Percentiles rank a stretch among this genome's conserved stretches.
Evolutionary conservation across 129 eudicot species (phyloP).

Genomic region (Helichrysum umbraculigerum): DNA sequence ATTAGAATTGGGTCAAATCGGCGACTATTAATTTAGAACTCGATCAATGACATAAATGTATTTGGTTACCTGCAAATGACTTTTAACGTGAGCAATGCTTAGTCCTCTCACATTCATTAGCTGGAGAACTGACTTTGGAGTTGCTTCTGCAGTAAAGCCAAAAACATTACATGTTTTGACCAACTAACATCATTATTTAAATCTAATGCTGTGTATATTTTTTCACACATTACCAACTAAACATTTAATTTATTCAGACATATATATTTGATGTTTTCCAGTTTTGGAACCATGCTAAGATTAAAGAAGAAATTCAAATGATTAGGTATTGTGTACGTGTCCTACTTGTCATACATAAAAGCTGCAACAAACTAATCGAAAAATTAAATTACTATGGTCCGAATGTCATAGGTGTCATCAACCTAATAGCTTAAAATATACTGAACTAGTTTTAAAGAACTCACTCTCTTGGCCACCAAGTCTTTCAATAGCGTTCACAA

Average conservation of each 20-base stretch:
- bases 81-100: conserved; percentile 86
- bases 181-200: conserved; percentile 10
- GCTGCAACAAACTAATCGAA: background rate
- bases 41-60: background rate
- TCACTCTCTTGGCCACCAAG: conserved; percentile 92
- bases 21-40: background rate
- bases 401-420: background rate
- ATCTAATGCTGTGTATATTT: background rate
- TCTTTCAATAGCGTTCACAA: conserved; percentile 74
- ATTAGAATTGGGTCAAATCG: conserved; percentile 5
- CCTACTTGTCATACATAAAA: conserved; percentile 16
- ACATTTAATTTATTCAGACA: conserved; percentile 1
- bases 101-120: conserved; percentile 89
- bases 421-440: background rate
- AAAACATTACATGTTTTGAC: conserved; percentile 24
- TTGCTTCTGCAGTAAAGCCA: conserved; percentile 61
- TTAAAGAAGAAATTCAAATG: conserved; percentile 19
- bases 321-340: conserved; percentile 13
- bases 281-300: conserved; percentile 10
- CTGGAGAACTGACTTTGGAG: conserved; percentile 83
- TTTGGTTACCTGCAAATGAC: conserved; percentile 77
- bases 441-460: conserved; percentile 26
- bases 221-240: conserved; percentile 16
- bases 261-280: background rate
- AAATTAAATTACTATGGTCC: background rate